Evolutionary conservation across 208 protist genomes (phyloP).

Genomic region (Crithidia acanthocephali): DNA sequence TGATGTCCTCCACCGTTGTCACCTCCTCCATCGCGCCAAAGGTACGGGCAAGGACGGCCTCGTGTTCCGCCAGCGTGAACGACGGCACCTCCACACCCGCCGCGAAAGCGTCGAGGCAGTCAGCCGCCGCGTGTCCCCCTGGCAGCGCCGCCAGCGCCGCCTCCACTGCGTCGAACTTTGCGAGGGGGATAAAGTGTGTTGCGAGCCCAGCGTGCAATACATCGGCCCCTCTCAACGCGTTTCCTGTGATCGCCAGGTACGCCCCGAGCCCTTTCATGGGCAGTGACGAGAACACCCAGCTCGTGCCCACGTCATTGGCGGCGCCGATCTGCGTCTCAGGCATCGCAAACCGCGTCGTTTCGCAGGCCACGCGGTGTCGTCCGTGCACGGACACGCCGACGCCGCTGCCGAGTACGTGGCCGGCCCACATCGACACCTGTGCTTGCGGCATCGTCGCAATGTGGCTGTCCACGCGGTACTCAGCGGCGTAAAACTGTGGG

Average conservation of each 20-base stretch:
- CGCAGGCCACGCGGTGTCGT: conserved; percentile 75
- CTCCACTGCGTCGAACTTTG: conserved; percentile 40
- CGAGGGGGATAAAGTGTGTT: conserved; percentile 66
- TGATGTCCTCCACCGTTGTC: conserved; percentile 53
- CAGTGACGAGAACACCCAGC: conserved; percentile 67
- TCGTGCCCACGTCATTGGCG: conserved; percentile 69
- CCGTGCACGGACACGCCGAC: conserved; percentile 82
- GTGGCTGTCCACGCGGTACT: conserved; percentile 77
- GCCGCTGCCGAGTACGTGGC: conserved; percentile 85
- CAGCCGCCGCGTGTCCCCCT: conserved; percentile 27
- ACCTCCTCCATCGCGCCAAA: conserved; percentile 42
- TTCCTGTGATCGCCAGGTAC: conserved; percentile 85
- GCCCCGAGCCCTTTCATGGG: conserved; percentile 51
- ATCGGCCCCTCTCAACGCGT: conserved; percentile 76
- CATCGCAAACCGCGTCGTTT: conserved; percentile 83
- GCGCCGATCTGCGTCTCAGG: conserved; percentile 82
- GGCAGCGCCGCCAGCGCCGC: conserved; percentile 32
- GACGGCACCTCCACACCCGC: conserved; percentile 35
- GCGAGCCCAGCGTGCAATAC: conserved; percentile 66
- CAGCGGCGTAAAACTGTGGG: conserved; percentile 55
- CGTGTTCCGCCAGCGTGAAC: conserved; percentile 51
- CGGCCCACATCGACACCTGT: conserved; percentile 85
- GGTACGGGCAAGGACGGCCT: conserved; percentile 29
- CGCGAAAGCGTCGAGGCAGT: conserved; percentile 38
- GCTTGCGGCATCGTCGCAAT: conserved; percentile 61